Evolutionary conservation across 2,329 filamentous ascomycete genomes (phyloP).

Genomic region (Neofusicoccum laricinum): DNA sequence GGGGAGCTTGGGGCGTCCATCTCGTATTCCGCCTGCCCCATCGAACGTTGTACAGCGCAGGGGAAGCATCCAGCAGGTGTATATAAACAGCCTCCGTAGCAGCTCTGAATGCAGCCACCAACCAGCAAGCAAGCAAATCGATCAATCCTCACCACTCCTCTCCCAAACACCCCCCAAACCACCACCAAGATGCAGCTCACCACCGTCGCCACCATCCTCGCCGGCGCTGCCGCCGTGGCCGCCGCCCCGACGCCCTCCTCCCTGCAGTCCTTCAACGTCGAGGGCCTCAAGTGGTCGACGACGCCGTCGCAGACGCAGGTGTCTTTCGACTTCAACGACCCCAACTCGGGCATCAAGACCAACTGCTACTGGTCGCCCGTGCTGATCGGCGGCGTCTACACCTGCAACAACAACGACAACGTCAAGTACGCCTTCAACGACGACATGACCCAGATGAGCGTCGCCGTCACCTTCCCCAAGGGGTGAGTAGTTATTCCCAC

Average conservation of each 20-base stretch:
- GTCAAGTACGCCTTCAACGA: not conserved
- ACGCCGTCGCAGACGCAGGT: not conserved
- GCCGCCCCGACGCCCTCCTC: not conserved
- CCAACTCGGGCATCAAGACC: not conserved
- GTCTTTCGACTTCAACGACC: not conserved
- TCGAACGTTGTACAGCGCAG: not conserved
- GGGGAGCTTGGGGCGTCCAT: not conserved
- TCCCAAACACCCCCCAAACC: not conserved
- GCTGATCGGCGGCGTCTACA: not conserved
- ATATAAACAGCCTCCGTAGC: not conserved
- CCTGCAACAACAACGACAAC: not conserved
- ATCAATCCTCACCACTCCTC: not conserved
- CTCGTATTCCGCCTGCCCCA: not conserved
- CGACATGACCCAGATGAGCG: not conserved
- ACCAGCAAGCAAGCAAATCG: not conserved
- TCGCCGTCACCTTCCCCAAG: not conserved
- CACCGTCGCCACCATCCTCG: not conserved
- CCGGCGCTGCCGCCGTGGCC: not conserved
- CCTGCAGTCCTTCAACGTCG: not conserved
- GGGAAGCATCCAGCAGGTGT: not conserved
- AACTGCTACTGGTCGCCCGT: not conserved
- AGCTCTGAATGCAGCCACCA: not conserved
- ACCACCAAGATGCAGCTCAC: constrained; percentile 4
- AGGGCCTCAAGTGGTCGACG: not conserved
- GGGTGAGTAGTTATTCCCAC: too few relatives aligned